Base-by-base conservation (phyloP, 441 rosid species). In the Euphorbia schlechtendalii region DNA sequence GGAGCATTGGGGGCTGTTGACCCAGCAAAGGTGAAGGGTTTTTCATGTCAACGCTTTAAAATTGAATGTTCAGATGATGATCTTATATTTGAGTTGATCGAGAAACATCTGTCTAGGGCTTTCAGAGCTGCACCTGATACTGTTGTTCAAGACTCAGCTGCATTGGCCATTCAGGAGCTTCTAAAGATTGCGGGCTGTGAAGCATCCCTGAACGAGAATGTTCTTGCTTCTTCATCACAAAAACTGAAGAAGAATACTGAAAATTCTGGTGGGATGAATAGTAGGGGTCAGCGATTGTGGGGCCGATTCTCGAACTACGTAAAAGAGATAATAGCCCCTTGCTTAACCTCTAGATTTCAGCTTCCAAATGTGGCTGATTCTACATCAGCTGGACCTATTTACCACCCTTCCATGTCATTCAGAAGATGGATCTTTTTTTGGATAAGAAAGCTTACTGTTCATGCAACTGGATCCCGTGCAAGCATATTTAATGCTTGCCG, bases 61-160 rank as follows among this genome's bases (percentile, higher is more conserved):
- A 95, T 95, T 80, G 96, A 95, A 69, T 95, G 99, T 78, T 90
- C 99, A 30, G 98, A 92, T 75, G 99, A 95, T 84, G 99, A 95
- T 82, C 99, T 95, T 51, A 95, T 95, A 63, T 95, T 88, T 81
- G 98, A 88, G 83, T 86, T 95, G 77, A 95, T 95, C 53, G 87
- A 95, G 82, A 92, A 88, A 76, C 98, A 92, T 66, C 80, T 95
- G 73, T 93, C 93, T 41, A 85, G 98, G 85, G 98, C 98, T 76
- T 95, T 95, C 79, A 90, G 99, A 84, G 95, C 99, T 77, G 97
- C 98, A 36, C 93, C 96, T 64, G 97, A 95, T 80, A 90, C 99
- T 40, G 64, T 85, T 61, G 75, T 92, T 75, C 99, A 95, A 81
- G 99, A 95, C 80, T 89, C 98, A 20, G 96, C 98, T 76, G 99